These are phyloP conservation scores for Gossypium rotundifolium DNA, from an alignment of 345 rosid genomes.

Conservation along the genomic window DNA sequence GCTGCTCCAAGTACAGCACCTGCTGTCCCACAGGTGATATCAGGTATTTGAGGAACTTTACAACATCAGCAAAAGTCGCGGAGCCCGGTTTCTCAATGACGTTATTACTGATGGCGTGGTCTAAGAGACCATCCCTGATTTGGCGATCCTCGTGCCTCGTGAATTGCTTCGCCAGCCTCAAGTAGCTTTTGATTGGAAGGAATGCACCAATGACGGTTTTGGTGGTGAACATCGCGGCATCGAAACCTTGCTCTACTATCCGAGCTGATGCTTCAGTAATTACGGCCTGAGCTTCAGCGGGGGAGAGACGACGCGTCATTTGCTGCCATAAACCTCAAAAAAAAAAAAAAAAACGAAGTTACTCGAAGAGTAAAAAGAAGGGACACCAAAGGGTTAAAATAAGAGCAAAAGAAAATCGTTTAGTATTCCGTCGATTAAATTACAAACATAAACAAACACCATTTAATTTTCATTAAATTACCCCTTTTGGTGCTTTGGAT, in stretches of 20 bases:
- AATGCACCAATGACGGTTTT: not conserved
- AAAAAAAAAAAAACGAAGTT: not conserved
- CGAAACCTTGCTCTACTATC: not conserved
- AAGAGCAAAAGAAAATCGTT: too few relatives aligned
- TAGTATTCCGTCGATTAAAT: too few relatives aligned
- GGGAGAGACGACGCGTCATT: not conserved
- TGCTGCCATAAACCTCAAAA: too few relatives aligned
- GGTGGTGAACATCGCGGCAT: not conserved
- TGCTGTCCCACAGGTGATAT: not conserved
- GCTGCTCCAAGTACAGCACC: not conserved
- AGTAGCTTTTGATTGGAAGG: too few relatives aligned
- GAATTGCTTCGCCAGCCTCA: not conserved
- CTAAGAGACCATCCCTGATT: not conserved
- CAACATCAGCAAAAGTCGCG: not conserved
- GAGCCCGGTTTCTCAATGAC: not conserved
- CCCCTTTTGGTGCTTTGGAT: too few relatives aligned
- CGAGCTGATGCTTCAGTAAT: not conserved
- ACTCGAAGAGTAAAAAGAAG: too few relatives aligned
- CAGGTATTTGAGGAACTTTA: not conserved
- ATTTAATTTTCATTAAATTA: too few relatives aligned
- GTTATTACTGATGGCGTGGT: not conserved
- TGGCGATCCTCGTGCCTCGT: not conserved
- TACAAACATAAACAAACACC: too few relatives aligned
- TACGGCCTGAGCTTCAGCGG: not conserved
- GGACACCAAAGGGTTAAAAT: too few relatives aligned